Conservation (phyloP, 78 protist species). For the Chrysochromulina tobinii region DNA sequence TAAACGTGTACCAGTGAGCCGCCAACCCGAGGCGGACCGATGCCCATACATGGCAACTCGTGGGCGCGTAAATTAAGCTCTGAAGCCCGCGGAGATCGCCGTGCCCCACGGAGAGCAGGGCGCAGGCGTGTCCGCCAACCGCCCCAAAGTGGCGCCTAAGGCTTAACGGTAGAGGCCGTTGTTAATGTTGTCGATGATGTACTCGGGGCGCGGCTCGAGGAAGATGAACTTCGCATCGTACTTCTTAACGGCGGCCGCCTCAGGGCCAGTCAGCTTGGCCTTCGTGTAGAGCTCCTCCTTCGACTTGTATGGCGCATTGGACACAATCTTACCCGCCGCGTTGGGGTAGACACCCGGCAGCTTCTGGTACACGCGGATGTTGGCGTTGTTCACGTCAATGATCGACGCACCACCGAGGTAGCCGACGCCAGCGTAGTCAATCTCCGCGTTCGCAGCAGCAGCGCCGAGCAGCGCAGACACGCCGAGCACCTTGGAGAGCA, state of each 20-base stretch:
- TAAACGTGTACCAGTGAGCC: too few species aligned
- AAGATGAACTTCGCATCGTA: slow-evolving; percentile 31
- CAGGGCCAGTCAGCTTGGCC: neutral
- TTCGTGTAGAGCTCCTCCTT: neutral
- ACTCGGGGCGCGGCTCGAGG: slow-evolving; percentile 44
- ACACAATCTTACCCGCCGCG: slow-evolving; percentile 22
- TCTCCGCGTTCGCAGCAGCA: slow-evolving; percentile 7
- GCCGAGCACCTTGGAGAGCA: slow-evolving; percentile 13
- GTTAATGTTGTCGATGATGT: slow-evolving; percentile 36
- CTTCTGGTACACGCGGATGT: slow-evolving; percentile 44
- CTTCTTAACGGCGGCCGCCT: slow-evolving; percentile 26
- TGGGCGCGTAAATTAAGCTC: too few species aligned
- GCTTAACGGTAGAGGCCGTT: slow-evolving; percentile 51
- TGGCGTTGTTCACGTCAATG: slow-evolving; percentile 46
- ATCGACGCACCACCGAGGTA: slow-evolving; percentile 28
- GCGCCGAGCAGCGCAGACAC: neutral
- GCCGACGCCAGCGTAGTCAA: slow-evolving; percentile 34
- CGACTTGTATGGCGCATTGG: slow-evolving; percentile 16
- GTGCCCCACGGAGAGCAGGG: too few species aligned
- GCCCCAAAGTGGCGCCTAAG: too few species aligned
- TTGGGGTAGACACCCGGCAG: slow-evolving; percentile 50
- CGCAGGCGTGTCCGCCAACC: too few species aligned
- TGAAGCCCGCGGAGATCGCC: too few species aligned
- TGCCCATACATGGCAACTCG: too few species aligned
- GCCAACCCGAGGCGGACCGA: too few species aligned